A percentile compares a stretch with the other conserved stretches of the same genome.
Conservation (phyloP, 2,329 filamentous ascomycete species). For the Bimuria novae-zelandiae region DNA sequence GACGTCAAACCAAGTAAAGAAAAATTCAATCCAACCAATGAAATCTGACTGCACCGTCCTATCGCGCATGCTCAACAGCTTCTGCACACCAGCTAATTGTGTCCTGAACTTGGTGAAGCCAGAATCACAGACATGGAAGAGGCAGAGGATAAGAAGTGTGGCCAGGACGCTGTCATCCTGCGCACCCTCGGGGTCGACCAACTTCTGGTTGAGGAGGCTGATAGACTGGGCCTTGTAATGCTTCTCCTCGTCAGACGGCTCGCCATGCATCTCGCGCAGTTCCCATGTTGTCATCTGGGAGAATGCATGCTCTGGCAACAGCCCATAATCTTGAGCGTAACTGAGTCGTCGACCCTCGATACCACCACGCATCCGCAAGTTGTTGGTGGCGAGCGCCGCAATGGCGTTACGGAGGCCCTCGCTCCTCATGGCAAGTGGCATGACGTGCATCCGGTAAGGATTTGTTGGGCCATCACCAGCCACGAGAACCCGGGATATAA, state of each 20-base stretch:
- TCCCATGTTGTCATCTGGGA: slow-evolving; percentile 44
- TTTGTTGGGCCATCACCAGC: slow-evolving; percentile 83
- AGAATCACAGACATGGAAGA: slow-evolving; percentile 92
- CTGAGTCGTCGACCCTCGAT: slow-evolving; percentile 54
- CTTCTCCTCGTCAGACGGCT: slow-evolving; percentile 75
- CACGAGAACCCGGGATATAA: slow-evolving; percentile 89
- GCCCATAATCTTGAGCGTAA: slow-evolving; percentile 33
- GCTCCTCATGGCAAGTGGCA: slow-evolving; percentile 76
- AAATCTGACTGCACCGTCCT: slow-evolving; percentile 65
- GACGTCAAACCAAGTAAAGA: slow-evolving; percentile 94
- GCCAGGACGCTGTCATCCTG: slow-evolving; percentile 86
- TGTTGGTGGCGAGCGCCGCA: slow-evolving; percentile 85
- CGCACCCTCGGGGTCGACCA: slow-evolving; percentile 75
- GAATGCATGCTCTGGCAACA: slow-evolving; percentile 45
- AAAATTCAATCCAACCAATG: slow-evolving; percentile 86
- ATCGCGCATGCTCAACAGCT: slow-evolving; percentile 78
- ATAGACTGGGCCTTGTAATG: slow-evolving; percentile 86
- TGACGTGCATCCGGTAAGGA: slow-evolving; percentile 81
- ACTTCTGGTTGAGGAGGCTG: slow-evolving; percentile 78
- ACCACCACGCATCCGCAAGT: slow-evolving; percentile 81
- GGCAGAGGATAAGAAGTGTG: slow-evolving; percentile 83
- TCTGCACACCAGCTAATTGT: slow-evolving; percentile 90
- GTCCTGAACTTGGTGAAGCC: slow-evolving; percentile 92
- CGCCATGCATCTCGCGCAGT: slow-evolving; percentile 50
- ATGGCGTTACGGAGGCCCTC: slow-evolving; percentile 90